Conservation (phyloP, 441 rosid genomes). For the Mallotus repandus region DNA sequence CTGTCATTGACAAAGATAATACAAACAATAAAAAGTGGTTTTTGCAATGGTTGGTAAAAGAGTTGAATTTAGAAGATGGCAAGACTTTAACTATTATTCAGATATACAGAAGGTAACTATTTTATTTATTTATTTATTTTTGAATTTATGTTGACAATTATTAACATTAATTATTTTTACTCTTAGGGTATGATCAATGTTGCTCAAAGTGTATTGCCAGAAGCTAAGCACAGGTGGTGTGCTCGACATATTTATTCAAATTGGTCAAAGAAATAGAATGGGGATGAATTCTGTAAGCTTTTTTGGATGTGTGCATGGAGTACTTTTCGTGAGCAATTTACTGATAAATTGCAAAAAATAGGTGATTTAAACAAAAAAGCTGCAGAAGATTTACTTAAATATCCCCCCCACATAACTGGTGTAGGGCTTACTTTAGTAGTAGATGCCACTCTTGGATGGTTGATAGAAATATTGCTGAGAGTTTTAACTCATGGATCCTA, state of each 20-base stretch:
- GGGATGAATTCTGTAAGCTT: background rate
- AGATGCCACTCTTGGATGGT: background rate
- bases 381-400: background rate
- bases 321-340: background rate
- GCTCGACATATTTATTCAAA: background rate
- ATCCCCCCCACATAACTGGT: background rate
- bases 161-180: too few species aligned
- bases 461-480: background rate
- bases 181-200: background rate
- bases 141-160: too few species aligned
- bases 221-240: background rate
- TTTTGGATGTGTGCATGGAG: background rate
- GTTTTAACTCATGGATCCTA: background rate
- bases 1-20: background rate
- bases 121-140: too few species aligned
- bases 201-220: background rate
- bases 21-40: too few species aligned
- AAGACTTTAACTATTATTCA: background rate
- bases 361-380: background rate
- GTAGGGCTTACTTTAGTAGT: background rate
- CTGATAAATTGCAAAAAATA: background rate
- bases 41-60: background rate
- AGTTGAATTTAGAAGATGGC: background rate
- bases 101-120: background rate
- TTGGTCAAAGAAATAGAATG: background rate